Evolutionary conservation across 768 basidiomycete genomes (phyloP).

Genomic region (Lactifluus volemus): DNA sequence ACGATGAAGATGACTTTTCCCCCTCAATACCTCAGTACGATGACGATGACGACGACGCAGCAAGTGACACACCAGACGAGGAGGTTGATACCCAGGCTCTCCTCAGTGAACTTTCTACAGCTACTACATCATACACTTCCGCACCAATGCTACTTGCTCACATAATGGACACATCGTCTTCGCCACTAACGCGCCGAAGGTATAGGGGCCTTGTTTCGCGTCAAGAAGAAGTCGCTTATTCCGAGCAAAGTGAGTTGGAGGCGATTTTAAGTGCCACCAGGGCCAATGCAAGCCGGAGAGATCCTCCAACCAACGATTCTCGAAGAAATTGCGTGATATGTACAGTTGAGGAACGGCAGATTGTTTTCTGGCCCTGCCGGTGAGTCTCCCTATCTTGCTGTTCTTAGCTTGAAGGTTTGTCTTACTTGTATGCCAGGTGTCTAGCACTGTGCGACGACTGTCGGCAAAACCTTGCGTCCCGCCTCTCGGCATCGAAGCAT

Average conservation of each 20-base stretch:
- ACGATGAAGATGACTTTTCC: conserved; percentile 38
- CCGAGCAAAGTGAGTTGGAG: conserved; percentile 24
- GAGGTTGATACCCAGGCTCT: conserved; percentile 34
- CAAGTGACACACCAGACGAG: conserved; percentile 14
- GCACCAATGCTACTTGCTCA: conserved; percentile 48
- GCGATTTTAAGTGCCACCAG: conserved; percentile 27
- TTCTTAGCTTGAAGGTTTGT: background rate
- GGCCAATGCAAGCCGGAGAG: conserved; percentile 15
- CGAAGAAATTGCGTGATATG: conserved; percentile 57
- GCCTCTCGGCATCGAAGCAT: conserved; percentile 48
- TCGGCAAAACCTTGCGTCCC: conserved; percentile 49
- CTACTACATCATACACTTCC: conserved; percentile 26
- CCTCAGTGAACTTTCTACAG: conserved; percentile 45
- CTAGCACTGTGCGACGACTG: conserved; percentile 60
- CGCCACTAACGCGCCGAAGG: conserved; percentile 40
- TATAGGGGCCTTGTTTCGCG: conserved; percentile 33
- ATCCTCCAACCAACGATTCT: conserved; percentile 19
- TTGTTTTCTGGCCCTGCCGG: conserved; percentile 86
- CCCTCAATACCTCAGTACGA: conserved; percentile 9
- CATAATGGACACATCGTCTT: conserved; percentile 35
- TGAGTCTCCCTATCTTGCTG: conserved; percentile 25
- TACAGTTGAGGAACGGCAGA: conserved; percentile 53
- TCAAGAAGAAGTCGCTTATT: background rate
- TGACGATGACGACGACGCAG: conserved; percentile 9
- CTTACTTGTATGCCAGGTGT: conserved; percentile 24